A percentile compares a stretch with the other conserved stretches of the same genome.
Conservation (phyloP, 805 yeast genomes). For the Ogataea methylovora region DNA sequence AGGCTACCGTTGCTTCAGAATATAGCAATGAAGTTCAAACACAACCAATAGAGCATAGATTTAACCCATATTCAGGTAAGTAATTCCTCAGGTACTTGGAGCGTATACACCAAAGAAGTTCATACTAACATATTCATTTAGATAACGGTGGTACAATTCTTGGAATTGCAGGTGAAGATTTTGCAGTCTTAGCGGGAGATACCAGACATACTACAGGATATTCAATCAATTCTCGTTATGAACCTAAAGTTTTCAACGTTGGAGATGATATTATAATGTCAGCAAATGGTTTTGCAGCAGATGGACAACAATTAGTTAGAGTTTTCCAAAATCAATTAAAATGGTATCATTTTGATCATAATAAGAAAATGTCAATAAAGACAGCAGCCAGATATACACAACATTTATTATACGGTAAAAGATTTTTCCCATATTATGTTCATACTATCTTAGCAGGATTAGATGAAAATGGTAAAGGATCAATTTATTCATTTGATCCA, state of each 20-base stretch:
- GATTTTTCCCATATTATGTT: slow-evolving; percentile 95
- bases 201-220: slow-evolving; percentile 96
- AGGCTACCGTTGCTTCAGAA: slow-evolving; percentile 54
- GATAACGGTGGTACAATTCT: slow-evolving; percentile 96
- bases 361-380: slow-evolving; percentile 56
- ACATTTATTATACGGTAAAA: slow-evolving; percentile 82
- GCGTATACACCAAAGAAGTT: too few species aligned
- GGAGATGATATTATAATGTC: slow-evolving; percentile 85
- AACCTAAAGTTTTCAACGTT: slow-evolving; percentile 80
- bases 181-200: slow-evolving; percentile 95
- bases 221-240: slow-evolving; percentile 86
- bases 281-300: slow-evolving; percentile 96
- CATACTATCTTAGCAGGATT: slow-evolving; percentile 92
- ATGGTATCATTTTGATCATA: slow-evolving; percentile 92
- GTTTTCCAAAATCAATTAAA: slow-evolving; percentile 62
- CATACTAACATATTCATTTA: not conserved
- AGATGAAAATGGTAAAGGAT: slow-evolving; percentile 87
- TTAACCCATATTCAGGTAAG: slow-evolving; percentile 73
- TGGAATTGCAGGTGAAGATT: slow-evolving; percentile 97
- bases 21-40: not conserved
- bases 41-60: slow-evolving; percentile 79
- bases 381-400: slow-evolving; percentile 89
- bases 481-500: slow-evolving; percentile 94
- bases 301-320: slow-evolving; percentile 78
- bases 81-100: too few species aligned